Base-by-base conservation (phyloP, 805 yeast genomes). In the Komagataella pseudopastoris region DNA sequence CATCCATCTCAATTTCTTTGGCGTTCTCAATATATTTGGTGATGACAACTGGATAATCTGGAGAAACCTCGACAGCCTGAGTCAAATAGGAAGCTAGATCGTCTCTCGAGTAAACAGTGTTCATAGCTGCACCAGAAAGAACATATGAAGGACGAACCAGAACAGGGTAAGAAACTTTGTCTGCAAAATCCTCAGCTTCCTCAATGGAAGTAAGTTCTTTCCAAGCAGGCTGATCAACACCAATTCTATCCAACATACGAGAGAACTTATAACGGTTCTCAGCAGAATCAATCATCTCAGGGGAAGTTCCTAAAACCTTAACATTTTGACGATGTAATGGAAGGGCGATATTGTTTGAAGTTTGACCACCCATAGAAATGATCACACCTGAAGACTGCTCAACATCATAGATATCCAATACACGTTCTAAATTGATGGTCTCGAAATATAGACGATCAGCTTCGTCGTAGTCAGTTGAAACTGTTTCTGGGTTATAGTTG, bases 151-250 rank as follows among this genome's bases (percentile, higher is more conserved):
- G 99, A 75, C 99, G 88, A 50, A 91, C 98, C 59, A 91, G 75
- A 45, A 91, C 98, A 50, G 99, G 99, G 68, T 88, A 91, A 43
- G 88, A 77, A 51, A 88, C 98, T 64, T 79, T 82, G 49, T 88
- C 85, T 53, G 98, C 97, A 65, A 91, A 91, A 47, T 72, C 81
- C 66, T 88, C 95, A 54, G 99, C 98, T 69, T 91, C 98, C 45
- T 76, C 88, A 53, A 88, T 76, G 22, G 96, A 87, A 44, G 98
- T 89, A 61, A 91, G 78, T 70, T 91, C 99, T 69, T 90, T 91
- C 99, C 99, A 91, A 44, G 96, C 96, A 47, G 99, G 99, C 72
- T 91, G 99, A 71, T 91, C 99, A 56, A 91, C 97, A 52, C 95
- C 96, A 63, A 91, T 91, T 59, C 80, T 80, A 70, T 91, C 99